Percentiles rank a stretch among this genome's conserved stretches.
Conservation (phyloP, 208 protist genomes). For the Crithidia brevicula region DNA sequence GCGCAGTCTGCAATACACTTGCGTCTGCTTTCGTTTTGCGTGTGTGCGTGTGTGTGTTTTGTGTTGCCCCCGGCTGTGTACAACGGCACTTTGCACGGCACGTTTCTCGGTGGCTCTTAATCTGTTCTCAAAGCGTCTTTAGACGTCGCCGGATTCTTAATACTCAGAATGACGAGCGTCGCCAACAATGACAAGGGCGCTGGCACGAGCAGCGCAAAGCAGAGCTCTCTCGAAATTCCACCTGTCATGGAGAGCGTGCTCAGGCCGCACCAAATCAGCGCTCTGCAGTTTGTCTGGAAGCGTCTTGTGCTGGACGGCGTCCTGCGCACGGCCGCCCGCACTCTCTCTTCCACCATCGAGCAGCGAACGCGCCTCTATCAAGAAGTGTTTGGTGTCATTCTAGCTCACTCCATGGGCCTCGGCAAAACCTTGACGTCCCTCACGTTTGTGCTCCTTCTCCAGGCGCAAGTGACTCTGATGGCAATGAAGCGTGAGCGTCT, state of each 20-base stretch:
- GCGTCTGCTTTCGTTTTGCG: too few relatives aligned
- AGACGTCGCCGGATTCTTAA: too few relatives aligned
- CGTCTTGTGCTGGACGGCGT: constrained; percentile 74
- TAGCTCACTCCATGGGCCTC: constrained; percentile 92
- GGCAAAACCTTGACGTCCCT: constrained; percentile 87
- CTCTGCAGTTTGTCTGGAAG: constrained; percentile 79
- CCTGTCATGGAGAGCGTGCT: constrained; percentile 44
- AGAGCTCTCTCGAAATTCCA: constrained; percentile 21
- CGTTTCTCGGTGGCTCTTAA: too few relatives aligned
- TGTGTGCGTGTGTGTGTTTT: too few relatives aligned
- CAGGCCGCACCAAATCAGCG: constrained; percentile 70
- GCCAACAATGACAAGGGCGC: not conserved
- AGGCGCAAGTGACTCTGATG: constrained; percentile 53
- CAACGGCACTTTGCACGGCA: too few relatives aligned
- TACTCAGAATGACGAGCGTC: too few relatives aligned
- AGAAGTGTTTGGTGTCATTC: constrained; percentile 70
- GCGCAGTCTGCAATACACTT: too few relatives aligned
- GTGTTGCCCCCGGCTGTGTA: too few relatives aligned
- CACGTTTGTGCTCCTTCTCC: constrained; percentile 71
- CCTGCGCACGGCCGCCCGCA: constrained; percentile 43
- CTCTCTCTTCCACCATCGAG: constrained; percentile 38
- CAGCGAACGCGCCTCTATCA: constrained; percentile 56
- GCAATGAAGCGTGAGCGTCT: constrained; percentile 35
- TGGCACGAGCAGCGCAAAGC: not conserved
- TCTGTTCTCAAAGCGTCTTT: too few relatives aligned